Percentiles rank a stretch among this genome's conserved stretches.
Evolutionary conservation across 768 basidiomycete species (phyloP).

Genomic region (Phlebiopsis flavidoalba): DNA sequence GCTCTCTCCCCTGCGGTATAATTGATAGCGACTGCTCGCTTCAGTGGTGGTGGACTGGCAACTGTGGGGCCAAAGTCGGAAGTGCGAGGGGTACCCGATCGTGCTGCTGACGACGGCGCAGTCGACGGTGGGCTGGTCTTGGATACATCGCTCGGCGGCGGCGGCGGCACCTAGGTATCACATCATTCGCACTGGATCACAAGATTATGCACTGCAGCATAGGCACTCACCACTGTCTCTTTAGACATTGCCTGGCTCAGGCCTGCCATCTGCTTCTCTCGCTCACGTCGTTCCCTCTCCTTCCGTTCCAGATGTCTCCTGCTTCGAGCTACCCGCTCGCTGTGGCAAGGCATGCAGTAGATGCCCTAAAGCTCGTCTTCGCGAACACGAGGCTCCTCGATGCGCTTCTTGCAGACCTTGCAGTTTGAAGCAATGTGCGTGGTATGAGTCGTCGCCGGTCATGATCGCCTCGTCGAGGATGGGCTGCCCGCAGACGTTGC

Average conservation of each 20-base stretch:
- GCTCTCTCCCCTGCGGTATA: background rate
- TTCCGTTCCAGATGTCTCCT: constrained; percentile 81
- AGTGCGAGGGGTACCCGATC: background rate
- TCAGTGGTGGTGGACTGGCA: background rate
- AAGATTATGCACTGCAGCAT: background rate
- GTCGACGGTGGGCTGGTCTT: background rate
- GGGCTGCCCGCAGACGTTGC: constrained; percentile 89
- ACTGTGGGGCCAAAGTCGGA: background rate
- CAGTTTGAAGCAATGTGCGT: constrained; percentile 99
- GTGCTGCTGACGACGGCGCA: background rate
- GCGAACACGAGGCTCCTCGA: constrained; percentile 98
- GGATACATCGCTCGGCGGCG: background rate
- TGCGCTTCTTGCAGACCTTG: constrained; percentile 88
- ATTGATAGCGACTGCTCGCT: background rate
- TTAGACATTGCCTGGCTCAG: constrained; percentile 13
- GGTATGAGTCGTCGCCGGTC: constrained; percentile 98
- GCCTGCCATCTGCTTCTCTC: constrained; percentile 17
- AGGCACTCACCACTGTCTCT: background rate
- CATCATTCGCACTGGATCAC: background rate
- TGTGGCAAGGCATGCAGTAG: constrained; percentile 98
- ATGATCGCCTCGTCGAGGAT: constrained; percentile 99
- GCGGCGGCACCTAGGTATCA: background rate
- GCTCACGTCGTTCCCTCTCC: constrained; percentile 35
- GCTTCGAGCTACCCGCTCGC: constrained; percentile 92
- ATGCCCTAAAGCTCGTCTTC: constrained; percentile 97